phyloP scores from a whole-genome alignment of 805 yeast genomes.

The Candida maltosa region DNA sequence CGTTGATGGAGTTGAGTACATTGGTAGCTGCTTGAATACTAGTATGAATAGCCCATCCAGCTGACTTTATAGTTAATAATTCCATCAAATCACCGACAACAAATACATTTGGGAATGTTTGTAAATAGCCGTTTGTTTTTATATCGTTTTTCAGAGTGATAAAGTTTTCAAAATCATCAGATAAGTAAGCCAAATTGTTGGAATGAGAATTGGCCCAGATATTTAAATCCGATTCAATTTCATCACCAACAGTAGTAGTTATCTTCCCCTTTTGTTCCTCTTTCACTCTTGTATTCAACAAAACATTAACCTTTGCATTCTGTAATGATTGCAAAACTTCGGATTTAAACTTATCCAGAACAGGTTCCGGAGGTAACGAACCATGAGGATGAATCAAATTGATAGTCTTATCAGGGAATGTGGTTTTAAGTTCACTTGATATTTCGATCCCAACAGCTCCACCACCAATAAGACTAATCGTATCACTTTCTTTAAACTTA shows the following conservation, averaged over 20 bases:
- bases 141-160: constrained; percentile 26
- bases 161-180: constrained; percentile 18
- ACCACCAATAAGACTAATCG: constrained; percentile 41
- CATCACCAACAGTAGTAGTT: constrained; percentile 22
- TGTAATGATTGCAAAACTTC: constrained; percentile 23
- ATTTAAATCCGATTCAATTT: constrained; percentile 26
- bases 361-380: constrained; percentile 36
- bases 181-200: constrained; percentile 28
- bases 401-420: constrained; percentile 30
- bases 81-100: constrained; percentile 39
- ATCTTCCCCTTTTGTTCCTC: constrained; percentile 26
- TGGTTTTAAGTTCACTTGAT: constrained; percentile 38
- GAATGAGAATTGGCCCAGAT: constrained; percentile 33
- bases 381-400: constrained; percentile 36
- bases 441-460: constrained; percentile 44
- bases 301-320: constrained; percentile 25
- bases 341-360: constrained; percentile 26
- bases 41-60: constrained; percentile 45
- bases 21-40: constrained; percentile 40
- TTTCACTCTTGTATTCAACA: constrained; percentile 28
- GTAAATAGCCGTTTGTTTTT: constrained; percentile 35
- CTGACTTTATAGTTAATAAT: constrained; percentile 38
- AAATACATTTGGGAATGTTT: constrained; percentile 26
- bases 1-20: constrained; percentile 24
- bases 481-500: constrained; percentile 28